Evolutionary conservation across 2,329 filamentous ascomycete species (phyloP), one percentile per base, ranked within the genome.

Genomic region (Hypoxylon sp.): DNA sequence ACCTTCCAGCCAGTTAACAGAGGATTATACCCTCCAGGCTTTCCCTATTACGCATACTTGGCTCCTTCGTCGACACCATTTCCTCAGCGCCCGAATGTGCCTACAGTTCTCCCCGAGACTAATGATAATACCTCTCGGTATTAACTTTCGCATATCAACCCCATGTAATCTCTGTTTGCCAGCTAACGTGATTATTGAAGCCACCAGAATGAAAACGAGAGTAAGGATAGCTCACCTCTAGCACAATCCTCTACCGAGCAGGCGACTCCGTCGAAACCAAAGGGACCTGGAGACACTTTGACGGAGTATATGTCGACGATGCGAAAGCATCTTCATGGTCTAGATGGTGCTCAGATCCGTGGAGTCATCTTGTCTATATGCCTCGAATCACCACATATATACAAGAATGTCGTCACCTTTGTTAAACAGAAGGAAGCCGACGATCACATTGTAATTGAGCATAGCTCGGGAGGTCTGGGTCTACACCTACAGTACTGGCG

Each of bases 351-450:
- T 15, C 21, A 60, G 13, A 35, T 60, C 37, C 47, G 57, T 2
- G 57, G 52, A 47, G 46, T 60, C 10, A 52, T 60, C 24, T 35
- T 60, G n/a, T 24, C 57, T 6, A 7, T 50, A 19, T 58, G 55
- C 27, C 27, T 58, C 3, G 27, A 48, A 7, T 24, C n/a, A 2
- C 3, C 10, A 5, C 37, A n/a, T 2, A 7, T 50, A n/a, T n/a
- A 27, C 24, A 50, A 29, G 13, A 3, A 17, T 11, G 13, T 29
- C 21, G 11, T 29, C 5, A 17, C 7, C 46, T 50, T 5, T 17
- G 35, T 52, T 8, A 52, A 44, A 35, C 4, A 29, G 4, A 52
- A 42, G 32, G 37, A 21, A n/a, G 32, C 21, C 7, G 21, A 51
- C 1, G 19, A 60, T 3, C 15, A 32, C 6, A 24, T n/a, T 21